Base-by-base conservation (phyloP, 345 rosid genomes). In the Syzygium jambos region DNA sequence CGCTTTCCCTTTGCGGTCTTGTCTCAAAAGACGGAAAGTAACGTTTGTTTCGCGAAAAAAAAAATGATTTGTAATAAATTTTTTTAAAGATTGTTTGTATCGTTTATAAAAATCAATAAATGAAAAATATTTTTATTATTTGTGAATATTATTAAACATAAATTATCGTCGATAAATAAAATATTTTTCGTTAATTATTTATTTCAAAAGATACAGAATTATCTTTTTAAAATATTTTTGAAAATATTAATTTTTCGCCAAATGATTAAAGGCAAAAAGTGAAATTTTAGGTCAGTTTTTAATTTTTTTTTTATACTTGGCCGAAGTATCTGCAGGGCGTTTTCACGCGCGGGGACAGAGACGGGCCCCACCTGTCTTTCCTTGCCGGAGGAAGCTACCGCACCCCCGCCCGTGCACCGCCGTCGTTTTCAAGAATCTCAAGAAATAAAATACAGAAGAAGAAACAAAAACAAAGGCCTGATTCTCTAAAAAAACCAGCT, bases 361-460 rank as follows among this genome's bases (percentile, higher is more conserved):
- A 25, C 23, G 9, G 25, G 10, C 49, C 5, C 46, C 49, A 49
- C 80, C 80, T 49, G 11, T 19, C 49, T 19, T 19, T 73, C 80
- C 80, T 73, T 73, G 38, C 80, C 80, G 21, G 19, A 73, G 46
- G 46, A 43, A 5, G 8, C 14, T 34, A 1, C 49, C 17, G 38
- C 80, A 16, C 9, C 0, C 49, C 80, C 80, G 80, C 27, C 27
- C 80, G 49, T 73, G 80, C 80, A 38, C 49, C 80, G 80, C 80
- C 29, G 85, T 86, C 88, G 21, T 38, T 86, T 30, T 86, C 88
- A 41, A 29, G 85, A 53, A 52, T 86, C 88, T 86, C 21, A 2
- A 38, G 30, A 25, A 52, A 43, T 41, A 7, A 29, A 30, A 41
- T 34, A 19, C 80, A 11, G 80, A 17, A 73, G 80, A 4, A 19